phyloP scores from a whole-genome alignment of 352 stramenopile genomes.

The Globisporangium middletonii region DNA sequence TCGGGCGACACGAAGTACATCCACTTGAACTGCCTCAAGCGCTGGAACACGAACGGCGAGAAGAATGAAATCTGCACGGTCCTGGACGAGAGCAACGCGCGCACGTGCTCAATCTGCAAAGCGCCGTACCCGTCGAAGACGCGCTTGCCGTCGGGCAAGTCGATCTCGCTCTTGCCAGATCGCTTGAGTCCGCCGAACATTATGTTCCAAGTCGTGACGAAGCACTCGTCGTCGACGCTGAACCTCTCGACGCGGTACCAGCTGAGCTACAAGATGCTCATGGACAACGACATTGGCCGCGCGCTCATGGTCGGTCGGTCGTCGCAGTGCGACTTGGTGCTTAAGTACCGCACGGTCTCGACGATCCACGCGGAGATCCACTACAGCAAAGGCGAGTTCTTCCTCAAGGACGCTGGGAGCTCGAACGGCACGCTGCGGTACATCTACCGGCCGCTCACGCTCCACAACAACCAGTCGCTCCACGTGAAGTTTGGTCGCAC shows the following conservation, averaged over 20 bases:
- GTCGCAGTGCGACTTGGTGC: constrained; percentile 91
- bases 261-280: constrained; percentile 88
- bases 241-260: constrained; percentile 85
- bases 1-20: constrained; percentile 95
- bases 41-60: constrained; percentile 91
- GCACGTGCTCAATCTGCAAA: constrained; percentile 86
- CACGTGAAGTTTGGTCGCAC: constrained; percentile 86
- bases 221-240: constrained; percentile 79
- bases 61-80: constrained; percentile 88
- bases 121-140: constrained; percentile 79
- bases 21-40: constrained; percentile 93
- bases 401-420: constrained; percentile 91
- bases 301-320: constrained; percentile 90
- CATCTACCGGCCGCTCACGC: constrained; percentile 89
- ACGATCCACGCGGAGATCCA: constrained; percentile 93
- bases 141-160: constrained; percentile 59
- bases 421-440: constrained; percentile 94
- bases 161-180: constrained; percentile 72
- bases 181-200: constrained; percentile 71
- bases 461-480: constrained; percentile 86
- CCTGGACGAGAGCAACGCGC: constrained; percentile 76
- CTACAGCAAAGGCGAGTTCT: constrained; percentile 92
- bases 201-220: constrained; percentile 87
- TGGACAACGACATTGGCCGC: constrained; percentile 90
- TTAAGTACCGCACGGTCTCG: constrained; percentile 94